Percentiles rank a stretch among this genome's conserved stretches.
Conservation (phyloP, 345 rosid genomes). For the Boechera retrofracta region DNA sequence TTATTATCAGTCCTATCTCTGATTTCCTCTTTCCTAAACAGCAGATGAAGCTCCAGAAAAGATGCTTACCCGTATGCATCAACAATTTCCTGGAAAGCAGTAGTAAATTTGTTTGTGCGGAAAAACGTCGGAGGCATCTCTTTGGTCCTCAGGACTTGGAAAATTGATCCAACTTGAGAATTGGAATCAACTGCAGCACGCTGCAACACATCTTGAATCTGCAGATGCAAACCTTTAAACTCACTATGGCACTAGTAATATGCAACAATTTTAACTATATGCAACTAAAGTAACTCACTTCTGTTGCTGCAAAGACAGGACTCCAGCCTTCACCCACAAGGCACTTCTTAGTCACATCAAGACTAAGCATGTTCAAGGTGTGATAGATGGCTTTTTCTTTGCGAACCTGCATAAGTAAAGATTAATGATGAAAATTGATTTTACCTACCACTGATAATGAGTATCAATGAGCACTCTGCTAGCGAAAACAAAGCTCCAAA, state of each 20-base stretch:
- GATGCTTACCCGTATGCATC: constrained; percentile 92
- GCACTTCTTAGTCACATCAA: constrained; percentile 95
- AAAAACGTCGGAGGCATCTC: constrained; percentile 94
- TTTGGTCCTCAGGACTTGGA: constrained; percentile 82
- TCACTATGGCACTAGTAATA: constrained; percentile 21
- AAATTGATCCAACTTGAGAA: constrained; percentile 92
- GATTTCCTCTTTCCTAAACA: constrained; percentile 17
- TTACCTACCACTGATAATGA: constrained; percentile 15
- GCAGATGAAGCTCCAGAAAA: constrained; percentile 37
- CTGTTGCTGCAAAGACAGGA: constrained; percentile 86
- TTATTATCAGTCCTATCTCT: background rate
- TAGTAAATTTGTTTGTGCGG: constrained; percentile 84
- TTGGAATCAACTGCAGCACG: constrained; percentile 92
- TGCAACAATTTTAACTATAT: constrained; percentile 4
- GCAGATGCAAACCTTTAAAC: constrained; percentile 46
- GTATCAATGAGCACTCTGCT: constrained; percentile 18
- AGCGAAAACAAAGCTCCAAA: constrained; percentile 25
- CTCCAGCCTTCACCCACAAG: constrained; percentile 98
- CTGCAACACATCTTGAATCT: constrained; percentile 94
- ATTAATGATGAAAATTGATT: constrained; percentile 17
- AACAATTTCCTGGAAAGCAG: constrained; percentile 95
- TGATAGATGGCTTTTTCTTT: constrained; percentile 91
- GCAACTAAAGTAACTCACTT: constrained; percentile 53
- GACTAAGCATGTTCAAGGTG: constrained; percentile 94
- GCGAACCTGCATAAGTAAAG: constrained; percentile 62